Percentiles rank a stretch among this genome's conserved stretches.
These are phyloP conservation scores for Apophysomyces trapeziformis DNA, from an alignment of 371 early-diverging fungal genomes.

Conservation along the genomic window DNA sequence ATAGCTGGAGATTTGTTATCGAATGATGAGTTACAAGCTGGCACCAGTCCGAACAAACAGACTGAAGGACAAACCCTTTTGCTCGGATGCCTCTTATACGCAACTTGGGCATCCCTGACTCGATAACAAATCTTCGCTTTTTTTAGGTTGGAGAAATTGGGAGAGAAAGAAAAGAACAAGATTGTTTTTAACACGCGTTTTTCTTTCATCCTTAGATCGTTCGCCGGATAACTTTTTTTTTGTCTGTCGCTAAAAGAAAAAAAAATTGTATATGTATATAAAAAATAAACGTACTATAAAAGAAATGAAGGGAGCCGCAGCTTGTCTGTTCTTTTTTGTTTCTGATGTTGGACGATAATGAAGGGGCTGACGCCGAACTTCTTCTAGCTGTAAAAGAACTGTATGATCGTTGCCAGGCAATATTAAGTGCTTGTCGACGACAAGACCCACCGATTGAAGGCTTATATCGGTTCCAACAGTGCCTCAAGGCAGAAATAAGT, in stretches of 20 bases:
- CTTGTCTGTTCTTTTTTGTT: neutral
- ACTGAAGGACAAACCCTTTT: conserved; percentile 7
- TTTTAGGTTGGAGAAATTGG: neutral
- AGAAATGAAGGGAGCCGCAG: neutral
- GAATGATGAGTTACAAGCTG: conserved; percentile 10
- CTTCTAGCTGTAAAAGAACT: neutral
- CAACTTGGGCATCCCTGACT: conserved; percentile 10
- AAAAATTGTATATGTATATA: too few species aligned
- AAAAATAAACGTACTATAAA: too few species aligned
- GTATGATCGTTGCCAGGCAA: conserved; percentile 17
- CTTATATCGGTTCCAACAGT: conserved; percentile 23
- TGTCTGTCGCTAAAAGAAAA: too few species aligned
- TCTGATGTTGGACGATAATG: neutral
- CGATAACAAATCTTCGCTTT: neutral
- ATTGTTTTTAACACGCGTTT: too few species aligned
- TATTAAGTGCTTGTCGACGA: conserved; percentile 15
- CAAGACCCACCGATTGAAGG: conserved; percentile 15
- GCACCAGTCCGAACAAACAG: conserved; percentile 9
- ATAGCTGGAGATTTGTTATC: neutral
- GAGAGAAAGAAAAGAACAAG: too few species aligned
- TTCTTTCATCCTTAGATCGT: too few species aligned
- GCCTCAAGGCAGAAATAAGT: conserved; percentile 20
- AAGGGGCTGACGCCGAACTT: neutral
- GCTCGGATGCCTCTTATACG: conserved; percentile 6
- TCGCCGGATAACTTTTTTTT: too few species aligned